Evolutionary conservation across 1,284 basidiomycete species (phyloP).

Genomic region (Ganoderma boninense): DNA sequence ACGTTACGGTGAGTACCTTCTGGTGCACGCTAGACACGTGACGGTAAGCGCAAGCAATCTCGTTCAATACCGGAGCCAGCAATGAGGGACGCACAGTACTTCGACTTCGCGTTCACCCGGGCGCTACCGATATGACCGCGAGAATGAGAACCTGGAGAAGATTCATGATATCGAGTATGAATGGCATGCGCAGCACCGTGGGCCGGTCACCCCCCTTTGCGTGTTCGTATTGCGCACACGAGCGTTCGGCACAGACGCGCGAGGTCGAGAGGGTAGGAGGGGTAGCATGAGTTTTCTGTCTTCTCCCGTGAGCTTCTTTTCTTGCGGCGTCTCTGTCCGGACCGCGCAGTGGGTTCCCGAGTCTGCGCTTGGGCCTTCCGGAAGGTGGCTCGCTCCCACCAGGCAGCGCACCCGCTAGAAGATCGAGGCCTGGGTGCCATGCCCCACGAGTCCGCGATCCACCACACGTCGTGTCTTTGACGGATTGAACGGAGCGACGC

Average conservation of each 20-base stretch:
- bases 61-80: not conserved
- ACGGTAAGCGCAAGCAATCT: not conserved
- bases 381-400: not conserved
- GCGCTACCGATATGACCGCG: conserved; percentile 3
- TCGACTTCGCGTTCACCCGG: not conserved
- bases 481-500: conserved; percentile 3
- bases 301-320: conserved; percentile 8
- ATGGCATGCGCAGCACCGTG: not conserved
- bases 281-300: not conserved
- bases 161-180: not conserved
- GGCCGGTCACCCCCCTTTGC: not conserved
- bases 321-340: not conserved
- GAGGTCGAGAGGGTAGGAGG: not conserved
- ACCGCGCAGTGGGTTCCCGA: not conserved
- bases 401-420: not conserved
- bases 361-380: not conserved
- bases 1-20: not conserved
- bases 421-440: not conserved
- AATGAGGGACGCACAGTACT: not conserved
- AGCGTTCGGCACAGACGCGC: not conserved
- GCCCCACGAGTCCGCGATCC: conserved; percentile 1
- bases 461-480: not conserved
- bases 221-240: not conserved
- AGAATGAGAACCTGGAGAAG: not conserved
- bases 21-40: not conserved